phyloP scores from a whole-genome alignment of 2,329 filamentous ascomycete genomes.

The Trichoderma sp. region DNA sequence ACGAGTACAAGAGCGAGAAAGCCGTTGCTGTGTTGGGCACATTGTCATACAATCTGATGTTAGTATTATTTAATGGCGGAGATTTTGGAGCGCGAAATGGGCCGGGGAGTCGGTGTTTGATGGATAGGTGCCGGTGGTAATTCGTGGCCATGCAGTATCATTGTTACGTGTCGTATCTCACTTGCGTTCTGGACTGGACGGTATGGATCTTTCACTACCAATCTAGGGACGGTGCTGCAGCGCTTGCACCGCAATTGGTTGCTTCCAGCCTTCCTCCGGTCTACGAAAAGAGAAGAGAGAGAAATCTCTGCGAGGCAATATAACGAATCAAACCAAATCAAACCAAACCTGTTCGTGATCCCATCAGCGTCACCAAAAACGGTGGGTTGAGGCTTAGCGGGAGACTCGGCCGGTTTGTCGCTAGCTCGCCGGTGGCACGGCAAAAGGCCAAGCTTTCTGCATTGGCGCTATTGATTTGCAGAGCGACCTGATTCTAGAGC shows the following conservation, averaged over 20 bases:
- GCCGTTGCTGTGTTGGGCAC: background rate
- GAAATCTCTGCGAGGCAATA: background rate
- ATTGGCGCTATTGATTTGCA: conserved; percentile 3
- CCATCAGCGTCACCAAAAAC: background rate
- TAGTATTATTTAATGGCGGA: background rate
- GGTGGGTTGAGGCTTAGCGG: conserved; percentile 10
- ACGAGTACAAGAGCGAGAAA: background rate
- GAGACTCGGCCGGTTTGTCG: conserved; percentile 8
- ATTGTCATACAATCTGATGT: background rate
- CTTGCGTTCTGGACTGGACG: background rate
- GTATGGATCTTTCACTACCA: background rate
- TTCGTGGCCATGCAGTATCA: background rate
- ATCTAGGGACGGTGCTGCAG: background rate
- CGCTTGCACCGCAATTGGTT: background rate
- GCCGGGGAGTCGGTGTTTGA: background rate
- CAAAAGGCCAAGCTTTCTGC: conserved; percentile 4
- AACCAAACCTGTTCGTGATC: background rate
- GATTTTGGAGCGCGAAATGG: background rate
- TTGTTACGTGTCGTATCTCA: conserved; percentile 9
- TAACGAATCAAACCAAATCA: background rate
- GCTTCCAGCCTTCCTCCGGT: background rate
- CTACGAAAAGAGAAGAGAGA: background rate
- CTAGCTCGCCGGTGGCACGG: conserved; percentile 9
- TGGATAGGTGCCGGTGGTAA: background rate
- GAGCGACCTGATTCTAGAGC: conserved; percentile 9